Evolutionary conservation across 2,329 filamentous ascomycete genomes (phyloP).

Genomic region (Tolypocladium ophioglossoides): DNA sequence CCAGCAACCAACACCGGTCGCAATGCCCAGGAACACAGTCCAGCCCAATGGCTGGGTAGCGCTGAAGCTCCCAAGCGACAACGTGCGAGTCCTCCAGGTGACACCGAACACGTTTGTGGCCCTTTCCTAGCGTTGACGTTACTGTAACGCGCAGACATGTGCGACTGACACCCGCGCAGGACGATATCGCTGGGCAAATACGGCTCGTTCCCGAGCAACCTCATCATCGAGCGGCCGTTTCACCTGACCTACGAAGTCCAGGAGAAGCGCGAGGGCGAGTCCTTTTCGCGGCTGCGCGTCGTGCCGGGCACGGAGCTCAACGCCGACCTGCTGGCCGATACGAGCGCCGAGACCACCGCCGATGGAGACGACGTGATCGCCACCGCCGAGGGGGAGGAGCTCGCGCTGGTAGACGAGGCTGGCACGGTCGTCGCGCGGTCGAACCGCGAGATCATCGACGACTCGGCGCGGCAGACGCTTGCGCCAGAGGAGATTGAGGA

Average conservation of each 20-base stretch:
- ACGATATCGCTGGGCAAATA: slow-evolving; percentile 87
- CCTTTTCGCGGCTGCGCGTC: slow-evolving; percentile 61
- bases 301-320: slow-evolving; percentile 76
- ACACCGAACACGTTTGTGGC: slow-evolving; percentile 46
- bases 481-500: slow-evolving; percentile 67
- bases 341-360: slow-evolving; percentile 21
- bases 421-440: slow-evolving; percentile 40
- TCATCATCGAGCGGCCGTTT: slow-evolving; percentile 83
- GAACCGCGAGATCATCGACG: slow-evolving; percentile 49
- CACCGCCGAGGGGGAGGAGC: slow-evolving; percentile 27
- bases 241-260: slow-evolving; percentile 85
- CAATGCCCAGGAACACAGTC: slow-evolving; percentile 20
- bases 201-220: slow-evolving; percentile 79
- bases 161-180: slow-evolving; percentile 35
- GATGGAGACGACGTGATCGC: slow-evolving; percentile 32
- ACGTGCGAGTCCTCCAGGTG: slow-evolving; percentile 45
- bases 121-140: neutral
- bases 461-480: slow-evolving; percentile 61
- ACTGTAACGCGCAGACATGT: neutral
- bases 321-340: slow-evolving; percentile 56
- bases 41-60: slow-evolving; percentile 51
- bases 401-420: slow-evolving; percentile 31
- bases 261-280: slow-evolving; percentile 55
- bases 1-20: neutral
- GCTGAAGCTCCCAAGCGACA: slow-evolving; percentile 48